phyloP scores from a whole-genome alignment of 129 eudicot species.

The Deinandra increscens region DNA sequence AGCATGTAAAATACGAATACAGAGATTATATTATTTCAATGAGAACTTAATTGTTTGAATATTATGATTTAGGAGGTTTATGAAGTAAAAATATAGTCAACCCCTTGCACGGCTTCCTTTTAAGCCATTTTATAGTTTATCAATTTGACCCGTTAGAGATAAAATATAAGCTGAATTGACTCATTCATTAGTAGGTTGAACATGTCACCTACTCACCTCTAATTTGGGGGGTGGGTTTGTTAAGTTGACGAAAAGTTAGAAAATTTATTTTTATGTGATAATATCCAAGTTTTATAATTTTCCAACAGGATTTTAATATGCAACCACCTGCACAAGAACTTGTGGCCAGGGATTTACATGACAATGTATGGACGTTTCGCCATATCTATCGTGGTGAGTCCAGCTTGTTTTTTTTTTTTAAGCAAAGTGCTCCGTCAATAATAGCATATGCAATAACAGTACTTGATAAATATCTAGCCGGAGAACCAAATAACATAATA shows the following conservation, averaged over 20 bases:
- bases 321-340: constrained; percentile 99
- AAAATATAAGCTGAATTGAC: neutral
- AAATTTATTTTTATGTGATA: neutral
- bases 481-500: neutral
- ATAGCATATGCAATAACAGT: neutral
- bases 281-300: constrained; percentile 1
- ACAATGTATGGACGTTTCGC: constrained; percentile 80
- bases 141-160: neutral
- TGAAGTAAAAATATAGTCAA: neutral
- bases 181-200: neutral
- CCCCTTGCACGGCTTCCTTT: neutral
- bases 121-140: neutral
- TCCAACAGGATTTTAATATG: constrained; percentile 71
- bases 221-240: neutral
- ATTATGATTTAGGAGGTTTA: neutral
- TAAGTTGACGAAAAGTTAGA: neutral
- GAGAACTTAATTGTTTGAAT: neutral
- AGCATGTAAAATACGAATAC: neutral
- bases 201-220: neutral
- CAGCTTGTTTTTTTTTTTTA: neutral
- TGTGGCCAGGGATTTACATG: constrained; percentile 85
- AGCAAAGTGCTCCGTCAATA: constrained; percentile 6
- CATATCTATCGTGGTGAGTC: constrained; percentile 92
- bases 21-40: neutral
- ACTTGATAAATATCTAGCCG: neutral